Evolutionary conservation across 2,329 filamentous ascomycete species (phyloP), one percentile per base, ranked within the genome.

Genomic region (Xylariaceae sp.): DNA sequence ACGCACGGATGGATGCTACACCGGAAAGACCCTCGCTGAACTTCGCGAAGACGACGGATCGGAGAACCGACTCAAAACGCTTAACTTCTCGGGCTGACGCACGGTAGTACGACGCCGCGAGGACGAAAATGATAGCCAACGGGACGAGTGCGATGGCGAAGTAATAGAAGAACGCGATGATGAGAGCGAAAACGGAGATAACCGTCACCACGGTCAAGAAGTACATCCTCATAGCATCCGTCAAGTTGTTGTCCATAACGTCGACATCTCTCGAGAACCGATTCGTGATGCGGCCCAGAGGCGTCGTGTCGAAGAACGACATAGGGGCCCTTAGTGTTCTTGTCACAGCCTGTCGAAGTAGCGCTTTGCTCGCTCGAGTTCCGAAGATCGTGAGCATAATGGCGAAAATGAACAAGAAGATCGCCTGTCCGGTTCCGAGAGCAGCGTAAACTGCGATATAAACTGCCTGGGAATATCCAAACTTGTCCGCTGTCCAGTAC

Each of bases 291-390:
- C 94, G 89, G 17, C 95, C 95, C 1, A 98, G 82, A 0, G 95
- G 95, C 0, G 95, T 98, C 0, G 95, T 98, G 68, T 99, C 95
- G 76, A 98, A 98, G 77, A 98, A 98, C 4, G 90, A 89, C 92
- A 88, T 87, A n/a, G 86, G 86, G 2, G 86, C 86, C 23, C 86
- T 80, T n/a, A 88, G 76, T 1, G 95, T 91, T 14, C 90, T 83
- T 7, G 82, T 86, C 67, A 98, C 90, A 6, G 95, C 94, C 31
- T 86, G 81, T 26, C 89, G 85, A 47, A 98, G 83, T 85, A 98
- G 92, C 34, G 82, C 81, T 73, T 90, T 94, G 70, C 91, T 95
- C 4, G 93, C 85, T 17, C 83, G 86, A 1, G 95, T 97, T 41
- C 93, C 91, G 51, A 89, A 85, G 0, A 92, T 82, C 0, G 92